A percentile compares a stretch with the other conserved stretches of the same genome.
These are phyloP conservation scores for Colletotrichum navitas DNA, from an alignment of 2,329 filamentous ascomycete species.

Conservation along the genomic window DNA sequence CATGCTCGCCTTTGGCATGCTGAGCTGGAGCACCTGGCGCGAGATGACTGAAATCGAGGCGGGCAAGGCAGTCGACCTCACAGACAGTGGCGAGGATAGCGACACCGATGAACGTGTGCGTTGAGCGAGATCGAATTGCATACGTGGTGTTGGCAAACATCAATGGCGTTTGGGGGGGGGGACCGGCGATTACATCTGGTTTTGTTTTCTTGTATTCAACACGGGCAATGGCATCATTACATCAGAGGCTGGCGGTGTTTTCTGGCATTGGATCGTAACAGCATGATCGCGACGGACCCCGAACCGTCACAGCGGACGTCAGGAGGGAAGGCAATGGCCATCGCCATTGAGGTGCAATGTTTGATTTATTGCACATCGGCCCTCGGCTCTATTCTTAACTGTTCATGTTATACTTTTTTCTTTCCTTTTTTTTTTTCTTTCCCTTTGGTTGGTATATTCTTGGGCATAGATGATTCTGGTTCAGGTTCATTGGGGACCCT, in stretches of 20 bases:
- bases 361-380: neutral
- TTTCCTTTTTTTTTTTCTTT: neutral
- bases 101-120: conserved; percentile 57
- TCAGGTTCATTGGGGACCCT: neutral
- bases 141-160: conserved; percentile 28
- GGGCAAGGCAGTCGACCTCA: conserved; percentile 65
- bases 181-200: conserved; percentile 11
- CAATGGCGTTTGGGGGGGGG: conserved; percentile 27
- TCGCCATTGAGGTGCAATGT: neutral
- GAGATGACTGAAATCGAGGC: conserved; percentile 90
- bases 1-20: conserved; percentile 85
- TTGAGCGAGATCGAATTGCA: conserved; percentile 28
- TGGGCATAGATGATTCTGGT: conserved; percentile 9
- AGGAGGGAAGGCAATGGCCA: conserved; percentile 8
- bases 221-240: conserved; percentile 26
- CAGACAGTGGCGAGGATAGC: conserved; percentile 59
- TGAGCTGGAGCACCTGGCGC: conserved; percentile 92
- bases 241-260: conserved; percentile 6
- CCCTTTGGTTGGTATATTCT: neutral
- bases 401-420: neutral
- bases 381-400: neutral
- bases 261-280: conserved; percentile 24
- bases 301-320: conserved; percentile 14
- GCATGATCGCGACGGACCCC: conserved; percentile 14
- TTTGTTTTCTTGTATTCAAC: conserved; percentile 22